A percentile compares a stretch with the other conserved stretches of the same genome.
phyloP scores from a whole-genome alignment of 306 rosid genomes.

The Ochetophila trinervis region DNA sequence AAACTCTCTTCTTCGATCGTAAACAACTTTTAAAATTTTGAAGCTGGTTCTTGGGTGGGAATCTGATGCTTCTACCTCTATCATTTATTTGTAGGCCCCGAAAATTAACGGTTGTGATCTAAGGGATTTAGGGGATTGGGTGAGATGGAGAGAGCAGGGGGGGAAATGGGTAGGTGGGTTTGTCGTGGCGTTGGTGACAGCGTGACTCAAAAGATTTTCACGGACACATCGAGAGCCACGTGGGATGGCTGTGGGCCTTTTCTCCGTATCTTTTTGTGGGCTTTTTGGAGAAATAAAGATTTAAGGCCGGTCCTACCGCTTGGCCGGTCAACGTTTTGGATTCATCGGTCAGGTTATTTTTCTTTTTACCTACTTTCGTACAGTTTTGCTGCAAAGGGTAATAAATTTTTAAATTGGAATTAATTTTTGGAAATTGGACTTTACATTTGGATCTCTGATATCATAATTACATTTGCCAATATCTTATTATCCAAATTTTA shows the following conservation, averaged over 20 bases:
- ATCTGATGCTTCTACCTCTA: too few relatives aligned
- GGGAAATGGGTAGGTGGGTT: background rate
- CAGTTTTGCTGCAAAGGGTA: too few relatives aligned
- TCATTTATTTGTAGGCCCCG: too few relatives aligned
- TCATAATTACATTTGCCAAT: too few relatives aligned
- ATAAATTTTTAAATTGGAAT: too few relatives aligned
- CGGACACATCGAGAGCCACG: slow-evolving; percentile 11
- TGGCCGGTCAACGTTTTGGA: background rate
- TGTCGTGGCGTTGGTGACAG: slow-evolving; percentile 2
- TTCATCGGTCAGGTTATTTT: too few relatives aligned
- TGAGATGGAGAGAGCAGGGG: background rate
- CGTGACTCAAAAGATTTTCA: background rate
- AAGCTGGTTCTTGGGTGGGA: too few relatives aligned
- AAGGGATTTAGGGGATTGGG: background rate
- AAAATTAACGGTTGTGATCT: background rate
- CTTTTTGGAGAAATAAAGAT: background rate
- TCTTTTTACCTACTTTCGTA: too few relatives aligned
- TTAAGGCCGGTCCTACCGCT: background rate
- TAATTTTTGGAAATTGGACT: too few relatives aligned
- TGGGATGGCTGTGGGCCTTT: background rate
- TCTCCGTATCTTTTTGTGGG: background rate
- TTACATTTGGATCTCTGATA: too few relatives aligned
- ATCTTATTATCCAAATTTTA: too few relatives aligned
- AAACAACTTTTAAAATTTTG: background rate
- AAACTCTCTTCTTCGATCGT: background rate